Evolutionary conservation across 257 asterid genomes (phyloP), one percentile per base, ranked within the genome.

Genomic region (Cordia subcordata): DNA sequence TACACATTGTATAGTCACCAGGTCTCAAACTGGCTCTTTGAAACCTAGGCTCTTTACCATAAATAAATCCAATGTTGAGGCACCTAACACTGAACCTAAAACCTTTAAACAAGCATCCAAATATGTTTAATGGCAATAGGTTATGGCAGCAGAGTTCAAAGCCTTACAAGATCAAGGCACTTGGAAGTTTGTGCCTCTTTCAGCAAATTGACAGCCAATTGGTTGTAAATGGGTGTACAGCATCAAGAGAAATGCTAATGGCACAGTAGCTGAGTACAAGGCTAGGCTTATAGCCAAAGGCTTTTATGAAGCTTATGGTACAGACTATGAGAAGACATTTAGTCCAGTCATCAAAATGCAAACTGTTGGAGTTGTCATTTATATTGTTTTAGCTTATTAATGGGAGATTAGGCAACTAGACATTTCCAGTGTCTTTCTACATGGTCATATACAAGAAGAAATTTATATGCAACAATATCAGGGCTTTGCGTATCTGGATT

Each of bases 61-160:
- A 5, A 39, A 8, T 39, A 8, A 39, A 39, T 39, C 44, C 12
- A 5, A 12, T 39, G 44, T 39, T n/a, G n/a, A n/a, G n/a, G n/a
- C n/a, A n/a, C n/a, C n/a, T n/a, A n/a, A n/a, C n/a, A n/a, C n/a
- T 39, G 66, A 66, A 51, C 61, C 77, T 72, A 68, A 15, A 9
- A 9, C 54, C 15, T 49, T 1, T 49, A 5, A 49, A 1, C 1
- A 49, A 49, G 54, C 54, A 4, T 0, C 17, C 1, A 1, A 50
- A 5, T 50, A 5, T 3, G 4, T 2, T 20, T 69, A 66, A 73
- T 66, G 65, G 74, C 45, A 35, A 10, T 17, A 47, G 3, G 33
- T 16, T 8, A 35, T 61, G 58, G 10, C n/a, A 11, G n/a, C 5
- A 55, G 71, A 54, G 53, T 49, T 61, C 54, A 53, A 54, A 51